These are phyloP conservation scores for Aphanomyces cochlioides DNA, from an alignment of 352 stramenopile species.

Conservation along the genomic window DNA sequence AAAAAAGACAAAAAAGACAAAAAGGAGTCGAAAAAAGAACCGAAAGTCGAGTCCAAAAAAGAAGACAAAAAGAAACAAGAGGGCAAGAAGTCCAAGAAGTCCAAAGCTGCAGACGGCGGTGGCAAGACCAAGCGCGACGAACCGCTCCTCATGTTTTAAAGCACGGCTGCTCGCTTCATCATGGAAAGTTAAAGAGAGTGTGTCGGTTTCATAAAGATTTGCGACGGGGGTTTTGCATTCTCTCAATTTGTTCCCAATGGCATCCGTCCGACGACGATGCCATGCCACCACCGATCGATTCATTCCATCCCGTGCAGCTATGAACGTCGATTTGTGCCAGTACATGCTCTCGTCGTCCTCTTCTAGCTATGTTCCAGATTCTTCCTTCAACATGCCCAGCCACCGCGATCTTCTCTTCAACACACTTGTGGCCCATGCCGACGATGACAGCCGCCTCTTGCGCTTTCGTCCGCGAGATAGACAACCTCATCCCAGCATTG, in stretches of 20 bases:
- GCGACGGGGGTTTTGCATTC: background rate
- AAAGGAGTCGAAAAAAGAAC: conserved; percentile 43
- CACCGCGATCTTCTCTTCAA: conserved; percentile 14
- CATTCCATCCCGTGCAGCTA: conserved; percentile 10
- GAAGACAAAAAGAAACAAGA: conserved; percentile 40
- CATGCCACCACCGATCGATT: background rate
- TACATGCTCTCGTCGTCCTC: conserved; percentile 5
- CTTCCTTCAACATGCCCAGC: background rate
- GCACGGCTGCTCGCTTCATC: background rate
- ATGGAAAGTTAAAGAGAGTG: no score
- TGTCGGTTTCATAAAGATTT: no score
- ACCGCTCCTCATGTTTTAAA: conserved; percentile 75
- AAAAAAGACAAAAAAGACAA: conserved; percentile 43
- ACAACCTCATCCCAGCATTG: background rate
- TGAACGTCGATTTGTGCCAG: conserved; percentile 8
- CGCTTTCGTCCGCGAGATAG: background rate
- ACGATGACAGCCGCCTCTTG: background rate
- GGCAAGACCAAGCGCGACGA: conserved; percentile 40
- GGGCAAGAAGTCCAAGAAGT: conserved; percentile 37
- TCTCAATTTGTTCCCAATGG: background rate
- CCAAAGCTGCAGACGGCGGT: conserved; percentile 39
- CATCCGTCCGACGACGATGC: background rate
- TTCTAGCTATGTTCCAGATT: background rate
- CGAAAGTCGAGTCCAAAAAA: conserved; percentile 44
- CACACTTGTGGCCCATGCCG: conserved; percentile 1